Base-by-base conservation (phyloP, 345 rosid species). In the Brassica rapa region DNA sequence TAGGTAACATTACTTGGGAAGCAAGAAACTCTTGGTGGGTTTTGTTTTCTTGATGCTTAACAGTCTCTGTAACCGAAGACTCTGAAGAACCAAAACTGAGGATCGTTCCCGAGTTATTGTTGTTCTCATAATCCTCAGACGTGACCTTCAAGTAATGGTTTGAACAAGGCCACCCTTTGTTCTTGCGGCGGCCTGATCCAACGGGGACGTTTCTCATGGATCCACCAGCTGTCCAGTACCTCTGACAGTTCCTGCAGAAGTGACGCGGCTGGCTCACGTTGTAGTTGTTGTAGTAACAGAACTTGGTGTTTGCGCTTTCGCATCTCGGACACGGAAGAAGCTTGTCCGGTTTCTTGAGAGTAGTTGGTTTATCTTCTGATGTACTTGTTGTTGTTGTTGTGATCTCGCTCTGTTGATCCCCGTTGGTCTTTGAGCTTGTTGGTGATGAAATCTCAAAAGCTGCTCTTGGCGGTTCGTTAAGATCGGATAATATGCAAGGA, bases 161-260 rank as follows among this genome's bases (percentile, higher is more conserved):
- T 61, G 71, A 76, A 55, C 81, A 23, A 81, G 85, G 68, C 81
- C 89, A 70, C 71, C 83, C 83, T 82, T 89, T 91, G 82, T 86
- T 91, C 86, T 89, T 93, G 62, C 97, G 91, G 0, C 98, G 89
- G 2, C 98, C 97, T 49, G 98, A 89, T 6, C 98, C 98, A 0
- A 93, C 87, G 0, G 97, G 93, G 2, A 91, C 89, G 74, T 84
- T 93, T 77, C 98, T 87, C 94, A 89, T 88, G 63, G 93, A 85
- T 39, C 98, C 98, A 33, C 98, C 98, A 0, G 93, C 90, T 12
- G 97, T 93, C 98, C 98, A 91, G 80, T 93, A 93, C 78, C 98
- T 86, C 70, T 93, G 97, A 78, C 98, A 93, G 78, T 87, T 90
- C 67, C 88, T 88, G 82, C 98, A 93, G 81, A 89, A 91, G 86